Percentiles rank a stretch among this genome's conserved stretches.
Evolutionary conservation across 2,329 filamentous ascomycete genomes (phyloP).

Genomic region (Teratosphaeria epicoccoides): DNA sequence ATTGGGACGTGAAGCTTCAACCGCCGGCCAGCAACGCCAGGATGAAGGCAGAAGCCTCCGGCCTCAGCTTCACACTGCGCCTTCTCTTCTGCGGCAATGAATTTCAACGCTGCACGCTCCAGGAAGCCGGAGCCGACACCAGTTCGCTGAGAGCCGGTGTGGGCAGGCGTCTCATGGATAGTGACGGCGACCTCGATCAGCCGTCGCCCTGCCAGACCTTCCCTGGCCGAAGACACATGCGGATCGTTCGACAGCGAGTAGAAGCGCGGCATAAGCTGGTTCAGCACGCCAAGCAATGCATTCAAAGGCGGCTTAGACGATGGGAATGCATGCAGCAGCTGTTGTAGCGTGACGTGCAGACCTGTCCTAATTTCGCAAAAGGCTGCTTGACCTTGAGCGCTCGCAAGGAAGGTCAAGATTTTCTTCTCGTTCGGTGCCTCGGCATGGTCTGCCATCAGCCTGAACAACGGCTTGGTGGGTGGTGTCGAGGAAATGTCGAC

Average conservation of each 20-base stretch:
- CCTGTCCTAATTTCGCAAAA: slow-evolving; percentile 91
- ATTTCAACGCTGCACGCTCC: slow-evolving; percentile 67
- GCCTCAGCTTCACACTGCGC: slow-evolving; percentile 38
- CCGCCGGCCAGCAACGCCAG: slow-evolving; percentile 20
- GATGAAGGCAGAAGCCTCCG: slow-evolving; percentile 33
- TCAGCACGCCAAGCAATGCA: slow-evolving; percentile 65
- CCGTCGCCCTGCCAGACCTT: slow-evolving; percentile 61
- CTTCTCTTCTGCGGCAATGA: slow-evolving; percentile 55
- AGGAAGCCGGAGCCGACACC: slow-evolving; percentile 91
- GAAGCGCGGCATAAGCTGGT: slow-evolving; percentile 91
- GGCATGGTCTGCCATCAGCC: slow-evolving; percentile 76
- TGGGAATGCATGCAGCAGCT: slow-evolving; percentile 84
- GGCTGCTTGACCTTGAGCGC: slow-evolving; percentile 77
- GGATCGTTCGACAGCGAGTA: slow-evolving; percentile 97
- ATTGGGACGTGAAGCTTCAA: slow-evolving; percentile 74
- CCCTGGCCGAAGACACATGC: slow-evolving; percentile 61
- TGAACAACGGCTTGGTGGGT: slow-evolving; percentile 77
- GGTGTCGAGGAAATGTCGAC: slow-evolving; percentile 86
- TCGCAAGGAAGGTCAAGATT: slow-evolving; percentile 74
- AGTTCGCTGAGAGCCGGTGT: slow-evolving; percentile 55
- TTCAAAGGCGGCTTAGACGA: slow-evolving; percentile 82
- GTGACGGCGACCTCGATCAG: slow-evolving; percentile 95
- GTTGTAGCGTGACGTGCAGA: slow-evolving; percentile 69
- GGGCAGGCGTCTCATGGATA: slow-evolving; percentile 77
- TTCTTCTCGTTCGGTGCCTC: slow-evolving; percentile 74